These are phyloP conservation scores for Penicillium sp. DNA, from an alignment of 2,329 filamentous ascomycete species.

Conservation along the genomic window DNA sequence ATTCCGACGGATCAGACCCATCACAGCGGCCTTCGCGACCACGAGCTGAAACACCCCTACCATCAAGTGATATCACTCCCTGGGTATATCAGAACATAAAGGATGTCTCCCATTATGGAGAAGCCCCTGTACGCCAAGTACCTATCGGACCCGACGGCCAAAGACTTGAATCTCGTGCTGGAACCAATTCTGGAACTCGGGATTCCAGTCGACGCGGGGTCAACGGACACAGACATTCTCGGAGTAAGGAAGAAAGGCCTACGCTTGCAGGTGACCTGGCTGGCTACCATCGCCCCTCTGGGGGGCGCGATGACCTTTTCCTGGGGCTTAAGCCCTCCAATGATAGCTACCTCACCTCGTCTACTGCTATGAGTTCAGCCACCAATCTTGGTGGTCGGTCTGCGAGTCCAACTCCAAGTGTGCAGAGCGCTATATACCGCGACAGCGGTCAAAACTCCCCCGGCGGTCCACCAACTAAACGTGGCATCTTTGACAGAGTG, in stretches of 20 bases:
- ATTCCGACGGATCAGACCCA: constrained; percentile 69
- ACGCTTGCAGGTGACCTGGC: constrained; percentile 36
- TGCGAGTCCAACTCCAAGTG: constrained; percentile 79
- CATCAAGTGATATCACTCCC: constrained; percentile 92
- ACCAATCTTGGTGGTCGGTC: constrained; percentile 61
- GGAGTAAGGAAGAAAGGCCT: constrained; percentile 60
- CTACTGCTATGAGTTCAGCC: constrained; percentile 52
- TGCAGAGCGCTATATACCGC: constrained; percentile 60
- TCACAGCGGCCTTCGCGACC: constrained; percentile 77
- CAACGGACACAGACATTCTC: constrained; percentile 49
- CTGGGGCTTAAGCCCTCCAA: constrained; percentile 53
- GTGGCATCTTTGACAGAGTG: constrained; percentile 56
- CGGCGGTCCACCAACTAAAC: constrained; percentile 37
- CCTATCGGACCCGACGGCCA: constrained; percentile 70
- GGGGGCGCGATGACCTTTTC: constrained; percentile 73
- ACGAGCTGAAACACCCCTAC: constrained; percentile 68
- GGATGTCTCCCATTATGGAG: constrained; percentile 74
- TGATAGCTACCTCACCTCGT: constrained; percentile 46
- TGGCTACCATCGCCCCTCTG: constrained; percentile 65
- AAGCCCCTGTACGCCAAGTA: constrained; percentile 71
- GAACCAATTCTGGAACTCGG: constrained; percentile 43
- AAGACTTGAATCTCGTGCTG: constrained; percentile 58
- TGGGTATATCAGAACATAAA: constrained; percentile 90
- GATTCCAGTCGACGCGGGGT: constrained; percentile 54
- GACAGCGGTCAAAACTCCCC: constrained; percentile 46